Conservation (phyloP, 805 yeast genomes). For the Starmerella powellii region DNA sequence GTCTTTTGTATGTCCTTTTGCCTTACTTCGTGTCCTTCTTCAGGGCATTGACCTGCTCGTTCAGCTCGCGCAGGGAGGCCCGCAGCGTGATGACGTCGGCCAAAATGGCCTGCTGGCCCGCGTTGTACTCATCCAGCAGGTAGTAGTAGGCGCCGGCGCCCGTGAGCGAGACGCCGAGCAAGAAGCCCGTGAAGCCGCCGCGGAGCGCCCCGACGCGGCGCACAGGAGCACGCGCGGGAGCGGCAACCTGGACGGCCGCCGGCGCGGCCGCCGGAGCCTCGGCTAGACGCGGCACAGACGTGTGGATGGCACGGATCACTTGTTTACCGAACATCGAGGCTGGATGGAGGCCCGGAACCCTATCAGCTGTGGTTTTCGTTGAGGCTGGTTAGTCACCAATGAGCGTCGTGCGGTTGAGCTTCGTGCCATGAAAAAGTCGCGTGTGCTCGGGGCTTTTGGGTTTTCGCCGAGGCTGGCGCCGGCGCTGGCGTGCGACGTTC, state of each 20-base stretch:
- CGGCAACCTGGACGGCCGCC: too few species aligned
- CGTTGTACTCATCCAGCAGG: slow-evolving; percentile 63
- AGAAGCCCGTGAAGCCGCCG: slow-evolving; percentile 56
- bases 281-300: background rate
- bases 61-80: slow-evolving; percentile 53
- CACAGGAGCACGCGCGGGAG: too few species aligned
- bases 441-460: too few species aligned
- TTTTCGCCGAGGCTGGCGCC: too few species aligned
- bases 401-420: too few species aligned
- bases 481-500: too few species aligned
- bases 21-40: slow-evolving; percentile 31
- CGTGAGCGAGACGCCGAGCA: slow-evolving; percentile 61
- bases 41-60: slow-evolving; percentile 52
- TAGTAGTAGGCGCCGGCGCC: slow-evolving; percentile 70
- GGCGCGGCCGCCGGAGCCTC: slow-evolving; percentile 1
- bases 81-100: slow-evolving; percentile 65
- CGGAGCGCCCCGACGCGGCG: slow-evolving; percentile 22
- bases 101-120: slow-evolving; percentile 57
- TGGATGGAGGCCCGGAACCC: background rate
- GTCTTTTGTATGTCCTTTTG: too few species aligned
- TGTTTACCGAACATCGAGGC: background rate
- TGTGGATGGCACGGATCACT: slow-evolving; percentile 1
- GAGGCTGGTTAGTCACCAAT: background rate
- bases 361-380: background rate
- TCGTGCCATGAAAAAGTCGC: too few species aligned